A percentile compares a stretch with the other conserved stretches of the same genome.
Conservation (phyloP, 106 monocot genomes). For the Hemerocallis citrina region DNA sequence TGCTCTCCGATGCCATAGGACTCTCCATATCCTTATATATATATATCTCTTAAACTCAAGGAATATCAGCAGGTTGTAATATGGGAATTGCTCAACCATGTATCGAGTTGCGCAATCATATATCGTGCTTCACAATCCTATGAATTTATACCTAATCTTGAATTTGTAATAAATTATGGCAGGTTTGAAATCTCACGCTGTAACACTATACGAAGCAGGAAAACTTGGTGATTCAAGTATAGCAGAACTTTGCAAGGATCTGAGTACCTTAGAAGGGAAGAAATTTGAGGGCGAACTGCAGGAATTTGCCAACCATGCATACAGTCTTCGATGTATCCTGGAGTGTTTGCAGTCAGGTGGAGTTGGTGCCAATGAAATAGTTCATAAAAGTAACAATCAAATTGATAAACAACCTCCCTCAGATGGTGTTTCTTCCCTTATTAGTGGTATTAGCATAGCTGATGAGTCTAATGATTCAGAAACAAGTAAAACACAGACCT, state of each 20-base stretch:
- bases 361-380: slow-evolving; percentile 17
- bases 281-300: slow-evolving; percentile 96
- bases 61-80: too few species aligned
- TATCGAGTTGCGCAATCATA: not conserved
- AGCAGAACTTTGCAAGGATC: slow-evolving; percentile 79
- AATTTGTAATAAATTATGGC: slow-evolving; percentile 7
- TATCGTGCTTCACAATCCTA: not conserved
- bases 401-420: slow-evolving; percentile 11
- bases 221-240: slow-evolving; percentile 88
- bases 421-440: slow-evolving; percentile 7
- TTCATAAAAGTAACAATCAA: slow-evolving; percentile 15
- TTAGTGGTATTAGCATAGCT: slow-evolving; percentile 7
- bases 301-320: slow-evolving; percentile 99
- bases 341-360: slow-evolving; percentile 94
- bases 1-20: too few species aligned
- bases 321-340: slow-evolving; percentile 82
- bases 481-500: slow-evolving; percentile 5
- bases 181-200: slow-evolving; percentile 98
- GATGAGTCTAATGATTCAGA: slow-evolving; percentile 16
- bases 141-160: not conserved
- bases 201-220: slow-evolving; percentile 96
- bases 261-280: slow-evolving; percentile 83
- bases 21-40: too few species aligned
- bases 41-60: too few species aligned
- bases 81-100: too few species aligned